A percentile compares a stretch with the other conserved stretches of the same genome.
Conservation (phyloP, 2,329 filamentous ascomycete species). For the Didymella glomerata region DNA sequence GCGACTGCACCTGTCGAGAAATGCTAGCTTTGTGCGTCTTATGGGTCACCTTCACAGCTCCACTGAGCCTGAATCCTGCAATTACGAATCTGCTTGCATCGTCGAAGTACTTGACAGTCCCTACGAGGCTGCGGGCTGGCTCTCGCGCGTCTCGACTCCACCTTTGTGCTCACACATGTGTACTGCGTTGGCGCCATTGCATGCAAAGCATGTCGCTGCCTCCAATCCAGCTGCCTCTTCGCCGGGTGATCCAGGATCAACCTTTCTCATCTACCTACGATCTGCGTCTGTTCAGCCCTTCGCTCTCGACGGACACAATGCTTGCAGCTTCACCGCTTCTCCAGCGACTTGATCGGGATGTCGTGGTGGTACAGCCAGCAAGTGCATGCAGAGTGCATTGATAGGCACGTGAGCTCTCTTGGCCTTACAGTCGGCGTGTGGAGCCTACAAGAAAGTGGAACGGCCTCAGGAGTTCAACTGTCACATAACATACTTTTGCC, state of each 20-base stretch:
- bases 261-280: not conserved
- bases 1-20: constrained; percentile 5
- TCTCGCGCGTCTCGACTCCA: constrained; percentile 24
- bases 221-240: not conserved
- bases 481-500: constrained; percentile 32
- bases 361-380: constrained; percentile 30
- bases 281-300: not conserved
- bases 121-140: constrained; percentile 27
- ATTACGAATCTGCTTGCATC: constrained; percentile 18
- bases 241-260: not conserved
- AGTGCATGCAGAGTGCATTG: constrained; percentile 20
- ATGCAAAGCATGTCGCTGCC: constrained; percentile 24
- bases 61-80: constrained; percentile 30
- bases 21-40: constrained; percentile 24
- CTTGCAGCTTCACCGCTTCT: constrained; percentile 37
- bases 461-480: constrained; percentile 30
- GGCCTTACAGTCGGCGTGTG: constrained; percentile 17
- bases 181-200: constrained; percentile 39
- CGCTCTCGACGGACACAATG: constrained; percentile 2
- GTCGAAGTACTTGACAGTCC: constrained; percentile 13
- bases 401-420: constrained; percentile 15
- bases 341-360: constrained; percentile 6
- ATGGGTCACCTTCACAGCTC: constrained; percentile 25
- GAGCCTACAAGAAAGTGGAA: constrained; percentile 24
- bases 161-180: constrained; percentile 31